These are phyloP conservation scores for Syzygium syzygioides DNA, from an alignment of 441 rosid species.

Conservation along the genomic window DNA sequence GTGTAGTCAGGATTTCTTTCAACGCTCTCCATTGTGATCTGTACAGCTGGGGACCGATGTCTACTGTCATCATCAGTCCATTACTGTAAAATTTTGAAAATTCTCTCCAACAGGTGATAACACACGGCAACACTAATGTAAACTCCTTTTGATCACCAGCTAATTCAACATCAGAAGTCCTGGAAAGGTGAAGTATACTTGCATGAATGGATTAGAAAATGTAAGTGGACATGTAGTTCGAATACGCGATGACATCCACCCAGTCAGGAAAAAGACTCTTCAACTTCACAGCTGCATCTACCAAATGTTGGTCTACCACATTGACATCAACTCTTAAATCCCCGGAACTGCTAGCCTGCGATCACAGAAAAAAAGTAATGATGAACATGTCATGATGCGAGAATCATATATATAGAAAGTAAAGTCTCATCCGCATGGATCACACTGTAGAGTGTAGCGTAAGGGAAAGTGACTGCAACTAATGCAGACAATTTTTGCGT, in stretches of 20 bases:
- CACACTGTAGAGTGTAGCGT: not conserved
- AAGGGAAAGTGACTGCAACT: not conserved
- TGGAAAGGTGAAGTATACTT: not conserved
- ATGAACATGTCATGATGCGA: not conserved
- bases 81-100: not conserved
- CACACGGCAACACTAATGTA: not conserved
- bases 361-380: not conserved
- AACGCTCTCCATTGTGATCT: not conserved
- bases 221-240: conserved; percentile 70
- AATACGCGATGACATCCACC: conserved; percentile 70
- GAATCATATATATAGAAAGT: not conserved
- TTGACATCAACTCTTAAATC: conserved; percentile 65
- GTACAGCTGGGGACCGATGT: not conserved
- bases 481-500: not conserved
- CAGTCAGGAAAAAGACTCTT: conserved; percentile 77
- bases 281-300: conserved; percentile 46
- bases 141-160: not conserved
- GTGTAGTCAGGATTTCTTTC: not conserved
- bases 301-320: conserved; percentile 75
- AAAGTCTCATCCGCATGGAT: not conserved
- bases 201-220: conserved; percentile 31
- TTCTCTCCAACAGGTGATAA: not conserved
- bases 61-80: not conserved
- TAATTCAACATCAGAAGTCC: not conserved
- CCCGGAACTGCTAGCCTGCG: conserved; percentile 51